phyloP scores from a whole-genome alignment of 2,329 filamentous ascomycete species.

The Epichloe bromicola region DNA sequence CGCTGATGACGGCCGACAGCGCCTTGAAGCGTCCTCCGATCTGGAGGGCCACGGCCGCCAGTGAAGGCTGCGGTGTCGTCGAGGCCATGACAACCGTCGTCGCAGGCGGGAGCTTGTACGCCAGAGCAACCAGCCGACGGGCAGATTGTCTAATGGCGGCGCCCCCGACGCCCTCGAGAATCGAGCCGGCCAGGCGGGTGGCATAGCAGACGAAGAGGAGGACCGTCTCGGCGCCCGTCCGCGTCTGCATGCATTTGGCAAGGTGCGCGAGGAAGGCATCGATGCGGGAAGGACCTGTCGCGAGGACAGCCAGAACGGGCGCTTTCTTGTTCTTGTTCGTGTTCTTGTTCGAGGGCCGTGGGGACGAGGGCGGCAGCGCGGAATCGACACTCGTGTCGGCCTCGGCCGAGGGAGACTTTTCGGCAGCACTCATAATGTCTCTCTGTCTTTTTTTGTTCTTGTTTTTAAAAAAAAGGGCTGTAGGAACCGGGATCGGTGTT shows the following conservation, averaged over 20 bases:
- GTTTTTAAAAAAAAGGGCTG: too few relatives aligned
- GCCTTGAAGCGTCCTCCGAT: slow-evolving; percentile 41
- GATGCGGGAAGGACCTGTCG: slow-evolving; percentile 15
- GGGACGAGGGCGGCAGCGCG: slow-evolving; percentile 4
- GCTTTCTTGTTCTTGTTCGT: slow-evolving; percentile 2
- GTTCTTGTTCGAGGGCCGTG: neutral
- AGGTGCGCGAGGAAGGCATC: slow-evolving; percentile 44
- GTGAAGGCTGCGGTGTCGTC: slow-evolving; percentile 20
- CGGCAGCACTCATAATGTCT: neutral
- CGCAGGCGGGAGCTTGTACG: slow-evolving; percentile 36
- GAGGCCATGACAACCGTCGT: slow-evolving; percentile 32
- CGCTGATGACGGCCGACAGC: slow-evolving; percentile 53
- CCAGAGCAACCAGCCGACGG: slow-evolving; percentile 38
- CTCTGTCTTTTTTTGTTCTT: too few relatives aligned
- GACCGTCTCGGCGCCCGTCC: slow-evolving; percentile 55
- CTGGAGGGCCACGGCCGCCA: slow-evolving; percentile 32
- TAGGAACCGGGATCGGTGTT: too few relatives aligned
- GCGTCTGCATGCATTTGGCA: slow-evolving; percentile 52
- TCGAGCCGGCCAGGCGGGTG: slow-evolving; percentile 39
- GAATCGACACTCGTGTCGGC: slow-evolving; percentile 1
- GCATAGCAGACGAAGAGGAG: slow-evolving; percentile 58
- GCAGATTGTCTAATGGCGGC: slow-evolving; percentile 43
- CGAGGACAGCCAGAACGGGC: slow-evolving; percentile 6
- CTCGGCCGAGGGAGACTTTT: neutral
- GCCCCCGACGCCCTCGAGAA: slow-evolving; percentile 39